phyloP scores from a whole-genome alignment of 768 basidiomycete genomes.

The Lactarius quietus region DNA sequence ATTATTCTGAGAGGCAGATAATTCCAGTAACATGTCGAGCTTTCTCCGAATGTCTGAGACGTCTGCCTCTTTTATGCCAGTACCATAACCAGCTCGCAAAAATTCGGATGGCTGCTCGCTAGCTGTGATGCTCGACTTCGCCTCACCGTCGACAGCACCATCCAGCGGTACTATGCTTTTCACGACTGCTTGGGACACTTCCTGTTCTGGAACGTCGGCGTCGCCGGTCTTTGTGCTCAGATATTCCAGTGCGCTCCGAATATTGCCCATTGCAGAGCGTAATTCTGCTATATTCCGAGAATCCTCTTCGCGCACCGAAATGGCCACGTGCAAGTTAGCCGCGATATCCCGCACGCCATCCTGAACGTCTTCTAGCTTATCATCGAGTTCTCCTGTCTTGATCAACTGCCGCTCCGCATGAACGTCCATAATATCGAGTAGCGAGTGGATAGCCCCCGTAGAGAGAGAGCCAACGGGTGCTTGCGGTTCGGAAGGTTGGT shows the following conservation, averaged over 20 bases:
- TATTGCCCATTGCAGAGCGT: constrained; percentile 11
- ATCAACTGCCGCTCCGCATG: constrained; percentile 26
- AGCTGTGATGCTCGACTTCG: neutral
- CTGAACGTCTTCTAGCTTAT: constrained; percentile 17
- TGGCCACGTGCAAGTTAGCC: constrained; percentile 12
- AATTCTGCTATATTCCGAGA: constrained; percentile 24
- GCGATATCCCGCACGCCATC: constrained; percentile 15
- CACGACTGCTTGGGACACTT: constrained; percentile 41
- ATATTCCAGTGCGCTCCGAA: constrained; percentile 5
- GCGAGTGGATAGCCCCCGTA: constrained; percentile 11
- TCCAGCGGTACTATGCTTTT: constrained; percentile 39
- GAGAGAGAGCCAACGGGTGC: constrained; percentile 8
- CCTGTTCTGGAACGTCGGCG: constrained; percentile 15
- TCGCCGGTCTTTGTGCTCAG: neutral
- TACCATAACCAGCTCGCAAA: constrained; percentile 22
- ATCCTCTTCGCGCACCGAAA: constrained; percentile 20
- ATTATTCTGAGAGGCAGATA: constrained; percentile 21
- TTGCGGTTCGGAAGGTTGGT: constrained; percentile 11
- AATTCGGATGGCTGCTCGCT: constrained; percentile 26
- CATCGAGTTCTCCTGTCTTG: constrained; percentile 17
- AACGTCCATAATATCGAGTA: constrained; percentile 22
- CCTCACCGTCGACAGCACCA: constrained; percentile 28
- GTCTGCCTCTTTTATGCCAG: constrained; percentile 22
- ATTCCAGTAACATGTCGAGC: constrained; percentile 37
- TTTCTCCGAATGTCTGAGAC: constrained; percentile 36